phyloP scores from a whole-genome alignment of 2,329 filamentous ascomycete genomes.

The Dactylonectria macrodidyma region DNA sequence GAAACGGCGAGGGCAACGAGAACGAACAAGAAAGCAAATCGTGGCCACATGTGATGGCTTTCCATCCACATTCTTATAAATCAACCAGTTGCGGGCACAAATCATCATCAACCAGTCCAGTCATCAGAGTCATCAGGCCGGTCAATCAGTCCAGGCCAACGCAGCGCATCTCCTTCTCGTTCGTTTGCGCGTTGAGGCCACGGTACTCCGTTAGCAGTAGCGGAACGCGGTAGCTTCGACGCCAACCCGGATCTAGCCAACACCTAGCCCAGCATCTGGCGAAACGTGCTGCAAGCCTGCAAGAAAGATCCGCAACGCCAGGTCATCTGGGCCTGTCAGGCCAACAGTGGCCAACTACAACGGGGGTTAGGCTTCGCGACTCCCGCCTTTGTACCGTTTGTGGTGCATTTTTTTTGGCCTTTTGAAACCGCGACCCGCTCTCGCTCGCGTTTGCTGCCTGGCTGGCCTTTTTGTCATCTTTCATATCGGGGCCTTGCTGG shows the following conservation, averaged over 20 bases:
- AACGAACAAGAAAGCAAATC: background rate
- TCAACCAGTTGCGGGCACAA: background rate
- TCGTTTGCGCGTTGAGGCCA: background rate
- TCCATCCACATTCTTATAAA: background rate
- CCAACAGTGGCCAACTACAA: too few species aligned
- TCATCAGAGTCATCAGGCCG: background rate
- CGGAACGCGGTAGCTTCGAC: slow-evolving; percentile 1
- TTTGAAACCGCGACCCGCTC: slow-evolving; percentile 31
- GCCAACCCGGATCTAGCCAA: slow-evolving; percentile 4
- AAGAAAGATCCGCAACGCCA: slow-evolving; percentile 7
- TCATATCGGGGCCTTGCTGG: slow-evolving; percentile 10
- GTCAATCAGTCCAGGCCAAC: background rate
- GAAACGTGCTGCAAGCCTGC: too few species aligned
- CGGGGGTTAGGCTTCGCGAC: background rate
- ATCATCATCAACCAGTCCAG: background rate
- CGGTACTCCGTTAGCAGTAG: slow-evolving; percentile 9
- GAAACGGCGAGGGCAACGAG: background rate
- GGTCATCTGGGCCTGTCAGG: slow-evolving; percentile 1
- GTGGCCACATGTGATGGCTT: slow-evolving; percentile 2
- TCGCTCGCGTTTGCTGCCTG: slow-evolving; percentile 22
- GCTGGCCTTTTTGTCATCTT: slow-evolving; percentile 16
- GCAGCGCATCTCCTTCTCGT: background rate
- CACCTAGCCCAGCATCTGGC: background rate
- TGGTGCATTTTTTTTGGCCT: slow-evolving; percentile 6
- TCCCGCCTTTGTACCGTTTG: background rate